Conservation (phyloP, 2,329 filamentous ascomycete genomes). For the Pestalotiopsis fici region DNA sequence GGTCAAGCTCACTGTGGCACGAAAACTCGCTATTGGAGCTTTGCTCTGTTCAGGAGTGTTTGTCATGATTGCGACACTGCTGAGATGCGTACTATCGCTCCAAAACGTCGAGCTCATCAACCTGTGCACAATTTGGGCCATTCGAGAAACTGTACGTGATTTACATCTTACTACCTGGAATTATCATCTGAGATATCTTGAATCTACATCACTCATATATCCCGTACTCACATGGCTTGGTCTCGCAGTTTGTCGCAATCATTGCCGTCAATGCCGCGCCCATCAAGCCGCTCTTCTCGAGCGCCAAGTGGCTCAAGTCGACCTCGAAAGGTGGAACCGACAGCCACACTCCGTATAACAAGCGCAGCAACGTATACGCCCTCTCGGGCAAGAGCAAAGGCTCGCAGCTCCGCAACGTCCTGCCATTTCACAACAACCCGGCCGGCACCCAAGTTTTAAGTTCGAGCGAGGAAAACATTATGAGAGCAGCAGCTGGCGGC, state of each 20-base stretch:
- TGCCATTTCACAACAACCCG: neutral
- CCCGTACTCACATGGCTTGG: neutral
- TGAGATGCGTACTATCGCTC: conserved; percentile 41
- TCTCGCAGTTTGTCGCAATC: conserved; percentile 42
- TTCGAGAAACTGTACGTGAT: conserved; percentile 39
- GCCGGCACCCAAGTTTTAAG: neutral
- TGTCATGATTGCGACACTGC: conserved; percentile 40
- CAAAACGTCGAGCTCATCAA: conserved; percentile 36
- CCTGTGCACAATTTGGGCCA: conserved; percentile 41
- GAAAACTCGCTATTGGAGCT: conserved; percentile 38
- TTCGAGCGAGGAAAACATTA: neutral
- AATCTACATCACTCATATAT: too few relatives aligned
- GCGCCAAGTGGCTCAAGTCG: conserved; percentile 31
- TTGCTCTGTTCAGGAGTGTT: conserved; percentile 45
- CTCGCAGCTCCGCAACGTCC: neutral
- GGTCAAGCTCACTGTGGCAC: conserved; percentile 35
- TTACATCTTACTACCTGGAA: neutral
- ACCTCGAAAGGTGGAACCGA: conserved; percentile 29
- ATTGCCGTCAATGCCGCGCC: conserved; percentile 42
- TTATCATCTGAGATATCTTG: too few relatives aligned
- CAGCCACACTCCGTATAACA: conserved; percentile 15
- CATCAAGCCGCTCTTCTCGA: conserved; percentile 40
- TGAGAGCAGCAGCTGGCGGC: neutral
- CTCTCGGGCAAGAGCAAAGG: neutral
- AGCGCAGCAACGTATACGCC: neutral